Evolutionary conservation across 768 basidiomycete genomes (phyloP).

Genomic region (Suillus cothurnatus): DNA sequence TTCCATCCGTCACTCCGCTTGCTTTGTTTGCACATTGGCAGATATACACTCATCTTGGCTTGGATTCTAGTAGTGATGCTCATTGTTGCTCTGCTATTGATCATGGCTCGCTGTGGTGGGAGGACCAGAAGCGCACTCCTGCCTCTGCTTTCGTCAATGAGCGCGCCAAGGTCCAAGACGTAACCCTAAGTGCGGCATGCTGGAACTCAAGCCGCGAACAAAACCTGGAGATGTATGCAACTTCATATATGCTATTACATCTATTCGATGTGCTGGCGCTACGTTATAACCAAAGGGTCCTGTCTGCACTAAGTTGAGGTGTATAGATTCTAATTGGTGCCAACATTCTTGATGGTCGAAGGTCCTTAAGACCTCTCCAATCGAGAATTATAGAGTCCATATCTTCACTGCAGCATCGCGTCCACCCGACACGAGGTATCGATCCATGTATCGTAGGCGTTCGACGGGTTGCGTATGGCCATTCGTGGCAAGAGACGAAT

Average conservation of each 20-base stretch:
- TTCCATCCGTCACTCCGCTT: not conserved
- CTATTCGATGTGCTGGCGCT: not conserved
- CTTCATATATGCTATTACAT: constrained; percentile 4
- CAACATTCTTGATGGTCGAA: not conserved
- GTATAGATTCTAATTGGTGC: constrained; percentile 9
- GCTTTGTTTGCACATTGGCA: not conserved
- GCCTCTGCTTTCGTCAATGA: not conserved
- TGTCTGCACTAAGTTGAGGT: constrained; percentile 7
- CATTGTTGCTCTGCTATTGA: not conserved
- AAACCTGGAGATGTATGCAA: constrained; percentile 1
- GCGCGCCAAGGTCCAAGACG: not conserved
- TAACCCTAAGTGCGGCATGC: not conserved
- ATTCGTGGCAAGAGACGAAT: constrained; percentile 82
- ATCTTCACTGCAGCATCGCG: constrained; percentile 87
- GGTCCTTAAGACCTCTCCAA: not conserved
- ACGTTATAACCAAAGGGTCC: constrained; percentile 3
- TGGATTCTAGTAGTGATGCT: not conserved
- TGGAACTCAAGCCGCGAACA: not conserved
- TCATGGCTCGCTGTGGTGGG: too few relatives aligned
- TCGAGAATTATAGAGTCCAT: constrained; percentile 77
- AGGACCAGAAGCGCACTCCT: not conserved
- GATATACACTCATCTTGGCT: not conserved
- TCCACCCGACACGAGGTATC: constrained; percentile 89
- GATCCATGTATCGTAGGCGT: constrained; percentile 92
- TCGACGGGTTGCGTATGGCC: constrained; percentile 93